Evolutionary conservation across 2,329 filamentous ascomycete genomes (phyloP).

Genomic region (Teratosphaeria pseudoeucalypti): DNA sequence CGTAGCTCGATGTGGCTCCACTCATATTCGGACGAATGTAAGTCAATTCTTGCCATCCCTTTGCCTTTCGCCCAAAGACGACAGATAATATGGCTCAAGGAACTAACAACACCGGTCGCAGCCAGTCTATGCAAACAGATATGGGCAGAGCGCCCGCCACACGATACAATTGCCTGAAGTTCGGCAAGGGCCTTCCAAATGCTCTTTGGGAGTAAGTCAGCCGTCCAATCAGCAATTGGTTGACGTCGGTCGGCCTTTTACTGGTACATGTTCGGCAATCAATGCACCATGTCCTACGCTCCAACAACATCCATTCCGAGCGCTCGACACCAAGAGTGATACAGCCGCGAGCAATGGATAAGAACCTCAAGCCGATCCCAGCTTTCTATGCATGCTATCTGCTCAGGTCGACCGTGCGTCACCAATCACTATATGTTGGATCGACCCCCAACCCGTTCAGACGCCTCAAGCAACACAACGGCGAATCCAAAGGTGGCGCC

Average conservation of each 20-base stretch:
- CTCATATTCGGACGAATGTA: not conserved
- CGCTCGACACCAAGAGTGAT: not conserved
- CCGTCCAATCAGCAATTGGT: not conserved
- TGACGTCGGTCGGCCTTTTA: not conserved
- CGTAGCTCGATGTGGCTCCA: not conserved
- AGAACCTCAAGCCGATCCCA: constrained; percentile 48
- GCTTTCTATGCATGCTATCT: constrained; percentile 91
- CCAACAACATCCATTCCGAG: not conserved
- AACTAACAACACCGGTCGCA: not conserved
- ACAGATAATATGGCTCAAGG: no score
- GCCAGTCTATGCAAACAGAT: not conserved
- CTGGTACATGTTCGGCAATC: not conserved
- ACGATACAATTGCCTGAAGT: not conserved
- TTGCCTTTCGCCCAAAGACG: not conserved
- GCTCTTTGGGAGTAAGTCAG: not conserved
- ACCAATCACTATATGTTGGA: constrained; percentile 71
- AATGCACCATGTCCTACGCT: not conserved
- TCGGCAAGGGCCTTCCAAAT: not conserved
- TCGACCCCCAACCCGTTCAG: constrained; percentile 82
- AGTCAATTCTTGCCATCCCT: not conserved
- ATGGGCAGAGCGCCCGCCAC: not conserved
- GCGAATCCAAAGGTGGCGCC: constrained; percentile 69
- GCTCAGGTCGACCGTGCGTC: constrained; percentile 67
- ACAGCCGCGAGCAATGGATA: not conserved
- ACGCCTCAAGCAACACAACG: constrained; percentile 87